Conservation (phyloP, 2,329 filamentous ascomycete species). For the Dendrostoma leiphaemia region DNA sequence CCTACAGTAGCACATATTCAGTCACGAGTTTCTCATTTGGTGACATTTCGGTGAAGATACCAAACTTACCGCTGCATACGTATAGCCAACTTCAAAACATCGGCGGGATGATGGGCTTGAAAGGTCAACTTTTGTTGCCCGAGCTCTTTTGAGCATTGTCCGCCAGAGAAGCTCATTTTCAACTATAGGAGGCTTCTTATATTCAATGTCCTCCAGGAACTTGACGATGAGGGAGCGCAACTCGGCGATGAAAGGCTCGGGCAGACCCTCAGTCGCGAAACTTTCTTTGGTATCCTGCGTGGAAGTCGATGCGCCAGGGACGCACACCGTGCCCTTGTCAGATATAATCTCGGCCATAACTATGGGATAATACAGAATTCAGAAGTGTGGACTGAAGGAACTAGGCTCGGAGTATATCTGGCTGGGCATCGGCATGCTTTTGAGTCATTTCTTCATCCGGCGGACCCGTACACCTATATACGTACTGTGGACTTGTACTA, state of each 20-base stretch:
- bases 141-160: neutral
- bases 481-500: no score
- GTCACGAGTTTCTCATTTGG: neutral
- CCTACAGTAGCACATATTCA: neutral
- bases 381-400: no score
- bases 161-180: neutral
- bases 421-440: no score
- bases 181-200: neutral
- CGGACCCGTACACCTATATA: no score
- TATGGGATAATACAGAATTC: no score
- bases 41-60: neutral
- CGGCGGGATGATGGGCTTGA: neutral
- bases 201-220: neutral
- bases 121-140: neutral
- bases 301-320: no score
- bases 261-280: no score
- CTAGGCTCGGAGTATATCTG: no score
- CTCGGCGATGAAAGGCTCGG: neutral
- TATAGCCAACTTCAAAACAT: constrained; percentile 2
- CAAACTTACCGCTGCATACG: neutral
- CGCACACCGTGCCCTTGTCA: no score
- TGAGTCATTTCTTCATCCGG: no score
- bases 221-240: neutral
- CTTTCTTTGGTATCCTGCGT: neutral
- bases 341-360: no score